These are phyloP conservation scores for Amylocarpus encephaloides DNA, from an alignment of 2,329 filamentous ascomycete species.

Conservation along the genomic window DNA sequence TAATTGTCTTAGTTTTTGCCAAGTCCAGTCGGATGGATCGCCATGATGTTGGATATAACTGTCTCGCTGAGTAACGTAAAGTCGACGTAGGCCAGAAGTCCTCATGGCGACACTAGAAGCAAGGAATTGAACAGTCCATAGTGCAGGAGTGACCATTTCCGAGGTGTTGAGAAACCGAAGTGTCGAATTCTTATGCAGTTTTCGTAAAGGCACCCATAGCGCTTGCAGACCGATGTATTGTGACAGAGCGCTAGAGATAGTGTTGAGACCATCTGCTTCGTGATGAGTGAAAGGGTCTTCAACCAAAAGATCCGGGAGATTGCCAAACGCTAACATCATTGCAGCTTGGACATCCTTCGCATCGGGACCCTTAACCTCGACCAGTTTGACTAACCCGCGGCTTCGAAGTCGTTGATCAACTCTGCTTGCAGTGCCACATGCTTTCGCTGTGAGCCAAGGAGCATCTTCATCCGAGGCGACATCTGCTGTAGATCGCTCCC, in stretches of 20 bases:
- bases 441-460: conserved; percentile 52
- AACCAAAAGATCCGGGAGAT: conserved; percentile 39
- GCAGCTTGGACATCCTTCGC: conserved; percentile 62
- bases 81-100: conserved; percentile 52
- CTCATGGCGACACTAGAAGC: conserved; percentile 68
- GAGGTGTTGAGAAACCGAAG: conserved; percentile 63
- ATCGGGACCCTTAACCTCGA: conserved; percentile 56
- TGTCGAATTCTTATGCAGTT: conserved; percentile 66
- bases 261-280: conserved; percentile 13
- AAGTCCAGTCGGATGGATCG: conserved; percentile 53
- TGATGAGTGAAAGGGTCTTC: conserved; percentile 20
- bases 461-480: conserved; percentile 13
- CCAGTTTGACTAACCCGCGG: conserved; percentile 61
- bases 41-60: conserved; percentile 61
- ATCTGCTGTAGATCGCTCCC: conserved; percentile 23
- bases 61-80: conserved; percentile 71
- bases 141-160: conserved; percentile 66
- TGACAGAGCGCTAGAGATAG: conserved; percentile 18
- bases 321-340: conserved; percentile 56
- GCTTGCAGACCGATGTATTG: conserved; percentile 50
- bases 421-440: conserved; percentile 55
- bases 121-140: conserved; percentile 68
- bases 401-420: conserved; percentile 69
- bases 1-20: conserved; percentile 61
- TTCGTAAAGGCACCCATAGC: conserved; percentile 68